Evolutionary conservation across 345 rosid species (phyloP), one percentile per base, ranked within the genome.

Genomic region (Pistacia vera): DNA sequence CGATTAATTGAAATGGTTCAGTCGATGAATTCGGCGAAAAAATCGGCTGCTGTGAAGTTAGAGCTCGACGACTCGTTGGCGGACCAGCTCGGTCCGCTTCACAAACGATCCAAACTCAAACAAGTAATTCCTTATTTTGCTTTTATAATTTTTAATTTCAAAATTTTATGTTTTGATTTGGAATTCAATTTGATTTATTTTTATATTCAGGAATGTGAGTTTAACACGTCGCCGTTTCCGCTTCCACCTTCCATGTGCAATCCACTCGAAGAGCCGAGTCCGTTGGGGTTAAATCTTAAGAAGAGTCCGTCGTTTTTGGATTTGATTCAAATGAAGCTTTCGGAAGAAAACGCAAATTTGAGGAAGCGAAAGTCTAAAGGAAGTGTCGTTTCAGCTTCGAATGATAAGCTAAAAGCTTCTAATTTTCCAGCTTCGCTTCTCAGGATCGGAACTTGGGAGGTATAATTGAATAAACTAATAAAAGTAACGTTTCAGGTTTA

Each of bases 361-460:
- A 71, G 61, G 75, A 65, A 76, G 82, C 74, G 68, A 65, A 78
- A 68, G 49, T 72, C 48, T 2, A 81, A 77, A 30, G 66, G 59
- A 41, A 63, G 71, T 70, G 49, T 60, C 14, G 78, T 59, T 66
- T n/a, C 80, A 11, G 38, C 68, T 25, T 52, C 72, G 17, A 33
- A 75, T 2, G 91, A 90, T 70, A 92, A 90, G 81, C 90, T 87
- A 44, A 92, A 92, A 80, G 94, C 94, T 59, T 87, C 94, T 0
- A 88, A 92, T 78, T 90, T 92, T 49, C 88, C 89, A 8, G 97
- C 88, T 69, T 84, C 89, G 4, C 62, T 86, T 41, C 77, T 92
- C 5, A 87, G 74, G 75, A 92, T 92, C 36, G 97, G 97, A 51
- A 78, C 80, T 71, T 92, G 94, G 97, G 94, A 90, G 94, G 94